Percentiles rank a stretch among this genome's conserved stretches.
Evolutionary conservation across 1,284 basidiomycete species (phyloP).

Genomic region (Earliella scabrosa): DNA sequence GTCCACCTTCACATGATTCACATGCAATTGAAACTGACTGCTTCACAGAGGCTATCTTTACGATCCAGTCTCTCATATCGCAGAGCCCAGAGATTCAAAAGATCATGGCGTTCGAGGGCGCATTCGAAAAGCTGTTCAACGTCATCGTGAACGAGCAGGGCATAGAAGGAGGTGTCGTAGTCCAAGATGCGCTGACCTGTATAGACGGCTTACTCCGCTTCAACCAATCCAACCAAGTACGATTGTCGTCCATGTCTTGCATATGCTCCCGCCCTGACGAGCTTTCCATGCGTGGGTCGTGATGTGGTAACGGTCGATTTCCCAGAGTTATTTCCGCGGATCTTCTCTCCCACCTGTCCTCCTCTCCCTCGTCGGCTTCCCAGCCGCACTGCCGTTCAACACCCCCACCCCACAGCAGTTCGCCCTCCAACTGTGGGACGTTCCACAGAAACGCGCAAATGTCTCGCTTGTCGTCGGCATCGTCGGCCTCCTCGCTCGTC

Average conservation of each 20-base stretch:
- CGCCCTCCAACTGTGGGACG: conserved; percentile 95
- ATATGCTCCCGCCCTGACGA: conserved; percentile 20
- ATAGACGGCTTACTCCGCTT: conserved; percentile 88
- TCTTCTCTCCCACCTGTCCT: conserved; percentile 87
- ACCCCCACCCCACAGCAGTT: conserved; percentile 87
- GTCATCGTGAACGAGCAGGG: conserved; percentile 90
- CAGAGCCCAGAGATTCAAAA: conserved; percentile 97
- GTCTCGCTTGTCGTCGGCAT: conserved; percentile 80
- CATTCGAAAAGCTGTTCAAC: conserved; percentile 94
- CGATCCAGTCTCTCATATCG: conserved; percentile 82
- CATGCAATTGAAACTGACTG: not conserved
- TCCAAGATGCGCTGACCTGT: conserved; percentile 86
- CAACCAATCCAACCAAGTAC: conserved; percentile 94
- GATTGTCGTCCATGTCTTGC: conserved; percentile 29
- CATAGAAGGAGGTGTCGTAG: conserved; percentile 88
- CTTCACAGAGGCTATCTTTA: conserved; percentile 73
- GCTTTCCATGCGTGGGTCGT: conserved; percentile 10
- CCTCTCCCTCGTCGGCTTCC: conserved; percentile 90
- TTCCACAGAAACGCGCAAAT: conserved; percentile 72
- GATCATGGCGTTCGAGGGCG: conserved; percentile 95
- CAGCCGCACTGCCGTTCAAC: conserved; percentile 67
- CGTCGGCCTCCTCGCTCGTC: conserved; percentile 79
- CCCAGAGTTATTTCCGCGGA: conserved; percentile 95
- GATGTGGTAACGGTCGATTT: conserved; percentile 8
- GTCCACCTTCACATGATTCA: no score